These are phyloP conservation scores for Blumeria hordei DNA, from an alignment of 2,329 filamentous ascomycete genomes.

Conservation along the genomic window DNA sequence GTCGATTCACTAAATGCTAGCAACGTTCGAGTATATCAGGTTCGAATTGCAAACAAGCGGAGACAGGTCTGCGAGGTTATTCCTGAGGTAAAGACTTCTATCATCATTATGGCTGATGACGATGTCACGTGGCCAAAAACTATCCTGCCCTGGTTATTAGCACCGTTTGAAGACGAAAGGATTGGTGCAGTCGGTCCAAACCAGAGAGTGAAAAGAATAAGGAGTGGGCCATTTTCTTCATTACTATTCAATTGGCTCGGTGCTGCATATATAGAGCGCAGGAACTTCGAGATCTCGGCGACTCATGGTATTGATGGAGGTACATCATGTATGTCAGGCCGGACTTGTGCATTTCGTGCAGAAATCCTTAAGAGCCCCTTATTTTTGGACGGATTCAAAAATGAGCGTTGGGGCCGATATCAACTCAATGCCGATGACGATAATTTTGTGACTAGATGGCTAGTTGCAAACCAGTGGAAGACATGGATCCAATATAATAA, in stretches of 20 bases:
- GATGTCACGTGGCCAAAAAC: constrained; percentile 82
- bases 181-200: constrained; percentile 86
- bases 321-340: constrained; percentile 87
- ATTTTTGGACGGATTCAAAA: constrained; percentile 74
- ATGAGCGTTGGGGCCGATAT: constrained; percentile 71
- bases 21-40: constrained; percentile 49
- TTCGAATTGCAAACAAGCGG: constrained; percentile 79
- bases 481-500: constrained; percentile 87
- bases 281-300: constrained; percentile 91
- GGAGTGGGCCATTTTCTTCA: constrained; percentile 29
- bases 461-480: constrained; percentile 78
- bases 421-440: constrained; percentile 92
- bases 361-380: constrained; percentile 66
- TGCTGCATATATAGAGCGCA: constrained; percentile 72
- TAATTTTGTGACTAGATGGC: constrained; percentile 93
- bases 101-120: constrained; percentile 86
- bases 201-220: constrained; percentile 52
- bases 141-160: constrained; percentile 73
- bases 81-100: constrained; percentile 55
- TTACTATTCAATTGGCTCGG: constrained; percentile 73
- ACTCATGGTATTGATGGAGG: constrained; percentile 89
- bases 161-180: constrained; percentile 62
- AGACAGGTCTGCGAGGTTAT: constrained; percentile 83
- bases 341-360: constrained; percentile 77
- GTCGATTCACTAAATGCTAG: constrained; percentile 32